Evolutionary conservation across 768 basidiomycete species (phyloP).

Genomic region (Tephrocybe sp.): DNA sequence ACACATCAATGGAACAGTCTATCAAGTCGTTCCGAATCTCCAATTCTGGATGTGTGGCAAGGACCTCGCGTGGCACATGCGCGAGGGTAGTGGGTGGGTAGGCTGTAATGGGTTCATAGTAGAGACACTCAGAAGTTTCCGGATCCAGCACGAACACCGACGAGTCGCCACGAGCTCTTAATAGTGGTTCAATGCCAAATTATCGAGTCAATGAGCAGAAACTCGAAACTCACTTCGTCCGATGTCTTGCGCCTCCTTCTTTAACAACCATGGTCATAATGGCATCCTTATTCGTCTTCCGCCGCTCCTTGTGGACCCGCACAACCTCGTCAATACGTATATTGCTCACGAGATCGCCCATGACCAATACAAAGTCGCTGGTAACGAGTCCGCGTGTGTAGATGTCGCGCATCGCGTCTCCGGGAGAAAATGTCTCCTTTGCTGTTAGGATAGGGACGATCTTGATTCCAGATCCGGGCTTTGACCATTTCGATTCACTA

Average conservation of each 20-base stretch:
- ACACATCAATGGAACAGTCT: slow-evolving; percentile 89
- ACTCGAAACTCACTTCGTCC: slow-evolving; percentile 59
- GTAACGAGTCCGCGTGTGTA: slow-evolving; percentile 91
- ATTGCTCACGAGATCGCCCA: slow-evolving; percentile 92
- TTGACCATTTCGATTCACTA: slow-evolving; percentile 82
- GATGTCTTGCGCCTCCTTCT: slow-evolving; percentile 68
- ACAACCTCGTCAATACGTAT: slow-evolving; percentile 89
- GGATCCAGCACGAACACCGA: slow-evolving; percentile 79
- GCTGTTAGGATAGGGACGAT: slow-evolving; percentile 85
- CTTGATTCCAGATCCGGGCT: slow-evolving; percentile 73
- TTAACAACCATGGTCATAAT: slow-evolving; percentile 97
- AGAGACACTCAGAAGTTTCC: slow-evolving; percentile 75
- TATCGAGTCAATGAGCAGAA: neutral
- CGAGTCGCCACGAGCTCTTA: slow-evolving; percentile 70
- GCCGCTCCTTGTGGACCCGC: slow-evolving; percentile 81
- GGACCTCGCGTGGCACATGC: slow-evolving; percentile 75
- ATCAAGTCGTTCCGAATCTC: slow-evolving; percentile 88
- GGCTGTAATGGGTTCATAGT: slow-evolving; percentile 77
- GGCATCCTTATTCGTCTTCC: slow-evolving; percentile 86
- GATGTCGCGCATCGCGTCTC: slow-evolving; percentile 92
- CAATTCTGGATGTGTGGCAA: slow-evolving; percentile 72
- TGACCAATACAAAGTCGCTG: slow-evolving; percentile 87
- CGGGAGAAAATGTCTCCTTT: slow-evolving; percentile 84
- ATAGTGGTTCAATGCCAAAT: neutral
- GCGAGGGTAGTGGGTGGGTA: slow-evolving; percentile 64